Percentiles rank a stretch among this genome's conserved stretches.
phyloP scores from a whole-genome alignment of 495 filamentous ascomycete species.

The Aspergillus ellipticus region DNA sequence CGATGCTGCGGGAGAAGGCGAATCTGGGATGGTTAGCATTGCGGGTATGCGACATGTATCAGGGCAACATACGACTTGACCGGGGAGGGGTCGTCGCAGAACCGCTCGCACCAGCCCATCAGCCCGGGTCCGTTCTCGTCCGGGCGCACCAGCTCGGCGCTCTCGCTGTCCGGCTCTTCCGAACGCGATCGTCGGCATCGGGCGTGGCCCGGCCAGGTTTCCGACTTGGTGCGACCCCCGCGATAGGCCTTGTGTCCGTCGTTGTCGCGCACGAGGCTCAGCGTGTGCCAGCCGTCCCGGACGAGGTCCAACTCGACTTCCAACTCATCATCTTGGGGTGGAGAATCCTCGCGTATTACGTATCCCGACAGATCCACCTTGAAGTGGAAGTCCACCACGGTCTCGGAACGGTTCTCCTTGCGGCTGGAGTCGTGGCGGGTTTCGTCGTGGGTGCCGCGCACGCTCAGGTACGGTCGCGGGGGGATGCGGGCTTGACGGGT shows the following conservation, averaged over 20 bases:
- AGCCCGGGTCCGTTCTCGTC: conserved; percentile 18
- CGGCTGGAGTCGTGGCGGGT: conserved; percentile 9
- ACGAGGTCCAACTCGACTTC: not conserved
- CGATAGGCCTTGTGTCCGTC: conserved; percentile 28
- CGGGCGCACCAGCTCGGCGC: conserved; percentile 5
- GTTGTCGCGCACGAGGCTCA: conserved; percentile 23
- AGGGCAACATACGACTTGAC: conserved; percentile 37
- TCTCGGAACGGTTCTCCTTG: conserved; percentile 30
- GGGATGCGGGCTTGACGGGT: conserved; percentile 32
- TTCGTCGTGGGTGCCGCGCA: conserved; percentile 35
- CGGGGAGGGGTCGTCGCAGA: conserved; percentile 32
- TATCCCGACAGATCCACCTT: conserved; percentile 34
- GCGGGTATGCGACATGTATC: no score
- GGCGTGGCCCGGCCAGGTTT: conserved; percentile 16
- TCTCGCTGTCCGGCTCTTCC: conserved; percentile 3
- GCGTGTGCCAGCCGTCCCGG: conserved; percentile 14
- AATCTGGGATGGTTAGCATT: conserved; percentile 26
- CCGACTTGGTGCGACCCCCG: conserved; percentile 24
- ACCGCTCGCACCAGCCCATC: conserved; percentile 39
- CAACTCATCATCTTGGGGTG: conserved; percentile 2
- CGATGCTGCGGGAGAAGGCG: conserved; percentile 33
- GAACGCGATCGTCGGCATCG: conserved; percentile 12
- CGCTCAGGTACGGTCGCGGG: conserved; percentile 30
- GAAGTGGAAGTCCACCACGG: conserved; percentile 39
- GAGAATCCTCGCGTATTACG: conserved; percentile 25